These are phyloP conservation scores for Penicillium sp. DNA, from an alignment of 2,329 filamentous ascomycete genomes.

Conservation along the genomic window DNA sequence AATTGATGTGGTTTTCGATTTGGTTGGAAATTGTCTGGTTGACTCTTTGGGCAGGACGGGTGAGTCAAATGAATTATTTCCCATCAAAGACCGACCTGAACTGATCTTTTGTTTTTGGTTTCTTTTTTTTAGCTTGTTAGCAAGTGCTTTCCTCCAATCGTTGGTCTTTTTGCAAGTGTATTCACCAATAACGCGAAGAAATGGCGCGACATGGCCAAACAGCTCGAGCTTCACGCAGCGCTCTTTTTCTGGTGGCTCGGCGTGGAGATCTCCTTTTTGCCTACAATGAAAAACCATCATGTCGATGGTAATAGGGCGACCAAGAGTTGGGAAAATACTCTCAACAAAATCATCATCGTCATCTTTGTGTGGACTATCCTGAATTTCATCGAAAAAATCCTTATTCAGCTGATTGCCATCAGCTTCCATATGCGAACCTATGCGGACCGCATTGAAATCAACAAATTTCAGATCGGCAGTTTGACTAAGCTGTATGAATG, in stretches of 20 bases:
- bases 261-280: slow-evolving; percentile 79
- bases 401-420: slow-evolving; percentile 92
- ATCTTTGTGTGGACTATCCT: slow-evolving; percentile 76
- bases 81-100: too few relatives aligned
- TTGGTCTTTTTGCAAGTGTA: slow-evolving; percentile 65
- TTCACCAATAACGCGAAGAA: slow-evolving; percentile 88
- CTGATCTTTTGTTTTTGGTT: slow-evolving; percentile 4
- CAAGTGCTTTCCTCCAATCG: slow-evolving; percentile 61
- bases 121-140: slow-evolving; percentile 52
- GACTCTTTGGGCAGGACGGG: slow-evolving; percentile 74
- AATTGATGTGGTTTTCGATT: slow-evolving; percentile 86
- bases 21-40: slow-evolving; percentile 95
- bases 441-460: slow-evolving; percentile 82
- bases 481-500: slow-evolving; percentile 63
- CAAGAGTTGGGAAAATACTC: slow-evolving; percentile 68
- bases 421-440: slow-evolving; percentile 92
- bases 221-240: slow-evolving; percentile 79
- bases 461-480: slow-evolving; percentile 81
- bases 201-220: slow-evolving; percentile 83
- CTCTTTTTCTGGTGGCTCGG: slow-evolving; percentile 91
- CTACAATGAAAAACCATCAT: slow-evolving; percentile 70
- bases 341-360: slow-evolving; percentile 82
- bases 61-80: slow-evolving; percentile 27
- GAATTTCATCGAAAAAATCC: slow-evolving; percentile 87
- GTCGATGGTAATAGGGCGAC: slow-evolving; percentile 52